Conservation (phyloP, 2,329 filamentous ascomycete species). For the Cladosporium sp. region DNA sequence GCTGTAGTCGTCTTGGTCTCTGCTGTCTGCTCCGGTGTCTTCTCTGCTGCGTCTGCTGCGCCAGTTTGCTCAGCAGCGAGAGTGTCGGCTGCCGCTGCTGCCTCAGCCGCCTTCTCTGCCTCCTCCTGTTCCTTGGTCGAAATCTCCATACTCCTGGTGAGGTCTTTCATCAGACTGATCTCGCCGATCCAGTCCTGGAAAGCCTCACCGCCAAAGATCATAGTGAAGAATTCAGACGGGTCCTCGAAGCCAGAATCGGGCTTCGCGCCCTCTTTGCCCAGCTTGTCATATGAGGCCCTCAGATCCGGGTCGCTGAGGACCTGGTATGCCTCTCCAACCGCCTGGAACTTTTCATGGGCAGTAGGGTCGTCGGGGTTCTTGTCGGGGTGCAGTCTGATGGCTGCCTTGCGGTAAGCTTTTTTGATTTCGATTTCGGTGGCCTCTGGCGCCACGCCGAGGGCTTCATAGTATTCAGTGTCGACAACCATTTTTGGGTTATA, state of each 20-base stretch:
- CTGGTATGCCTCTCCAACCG: conserved; percentile 67
- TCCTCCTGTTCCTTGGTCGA: conserved; percentile 77
- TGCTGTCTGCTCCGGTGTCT: too few species aligned
- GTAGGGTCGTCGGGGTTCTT: conserved; percentile 97
- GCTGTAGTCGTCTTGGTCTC: conserved; percentile 4
- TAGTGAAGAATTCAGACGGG: conserved; percentile 94
- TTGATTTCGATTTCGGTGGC: conserved; percentile 94
- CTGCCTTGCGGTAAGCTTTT: conserved; percentile 87
- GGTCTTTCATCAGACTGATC: conserved; percentile 96
- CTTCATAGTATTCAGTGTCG: conserved; percentile 93
- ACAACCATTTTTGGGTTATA: conserved; percentile 65
- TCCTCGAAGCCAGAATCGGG: conserved; percentile 90
- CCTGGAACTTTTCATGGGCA: conserved; percentile 91
- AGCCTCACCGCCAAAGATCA: conserved; percentile 95
- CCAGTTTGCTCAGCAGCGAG: conserved; percentile 32
- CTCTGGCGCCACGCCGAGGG: conserved; percentile 70
- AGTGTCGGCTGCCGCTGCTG: conserved; percentile 44
- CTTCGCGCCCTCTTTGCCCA: conserved; percentile 89
- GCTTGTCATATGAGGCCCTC: conserved; percentile 91
- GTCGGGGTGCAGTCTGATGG: conserved; percentile 91
- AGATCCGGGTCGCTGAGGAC: conserved; percentile 84
- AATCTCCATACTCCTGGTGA: conserved; percentile 98
- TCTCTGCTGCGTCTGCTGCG: conserved; percentile 13
- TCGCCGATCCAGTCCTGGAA: conserved; percentile 97
- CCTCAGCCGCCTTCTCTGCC: conserved; percentile 50